These are phyloP conservation scores for Colletotrichum sp. DNA, from an alignment of 2,329 filamentous ascomycete genomes.

Conservation along the genomic window DNA sequence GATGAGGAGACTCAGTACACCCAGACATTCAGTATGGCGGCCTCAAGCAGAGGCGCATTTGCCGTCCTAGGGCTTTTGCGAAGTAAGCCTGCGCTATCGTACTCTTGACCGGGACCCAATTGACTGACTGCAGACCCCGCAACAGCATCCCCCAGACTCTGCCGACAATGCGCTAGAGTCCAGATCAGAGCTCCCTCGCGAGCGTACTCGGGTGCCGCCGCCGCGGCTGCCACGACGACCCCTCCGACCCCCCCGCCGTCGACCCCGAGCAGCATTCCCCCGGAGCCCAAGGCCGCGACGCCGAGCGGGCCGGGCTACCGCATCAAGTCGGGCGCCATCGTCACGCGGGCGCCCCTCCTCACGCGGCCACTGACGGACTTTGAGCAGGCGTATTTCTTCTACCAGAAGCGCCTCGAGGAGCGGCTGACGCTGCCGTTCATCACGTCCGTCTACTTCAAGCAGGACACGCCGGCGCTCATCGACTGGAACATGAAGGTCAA, in stretches of 20 bases:
- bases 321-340: conserved; percentile 72
- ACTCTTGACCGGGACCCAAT: neutral
- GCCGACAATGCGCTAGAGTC: conserved; percentile 42
- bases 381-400: conserved; percentile 93
- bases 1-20: conserved; percentile 4
- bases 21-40: conserved; percentile 48
- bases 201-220: conserved; percentile 36
- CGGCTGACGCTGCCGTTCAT: conserved; percentile 87
- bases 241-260: conserved; percentile 26
- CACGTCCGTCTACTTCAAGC: conserved; percentile 93
- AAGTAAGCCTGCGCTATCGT: conserved; percentile 42
- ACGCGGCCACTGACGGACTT: conserved; percentile 86
- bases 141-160: conserved; percentile 34
- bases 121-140: neutral
- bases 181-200: conserved; percentile 31
- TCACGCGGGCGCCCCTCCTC: conserved; percentile 87
- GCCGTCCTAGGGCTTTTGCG: conserved; percentile 53
- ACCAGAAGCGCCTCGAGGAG: conserved; percentile 96
- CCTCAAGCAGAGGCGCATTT: conserved; percentile 61
- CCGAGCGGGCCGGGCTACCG: conserved; percentile 40
- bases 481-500: conserved; percentile 90
- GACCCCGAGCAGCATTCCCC: conserved; percentile 27
- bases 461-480: conserved; percentile 79
- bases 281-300: conserved; percentile 24
- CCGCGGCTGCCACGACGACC: conserved; percentile 22